A percentile compares a stretch with the other conserved stretches of the same genome.
Evolutionary conservation across 179 eudicot genomes (phyloP).

Genomic region (Amaranthus tricolor): DNA sequence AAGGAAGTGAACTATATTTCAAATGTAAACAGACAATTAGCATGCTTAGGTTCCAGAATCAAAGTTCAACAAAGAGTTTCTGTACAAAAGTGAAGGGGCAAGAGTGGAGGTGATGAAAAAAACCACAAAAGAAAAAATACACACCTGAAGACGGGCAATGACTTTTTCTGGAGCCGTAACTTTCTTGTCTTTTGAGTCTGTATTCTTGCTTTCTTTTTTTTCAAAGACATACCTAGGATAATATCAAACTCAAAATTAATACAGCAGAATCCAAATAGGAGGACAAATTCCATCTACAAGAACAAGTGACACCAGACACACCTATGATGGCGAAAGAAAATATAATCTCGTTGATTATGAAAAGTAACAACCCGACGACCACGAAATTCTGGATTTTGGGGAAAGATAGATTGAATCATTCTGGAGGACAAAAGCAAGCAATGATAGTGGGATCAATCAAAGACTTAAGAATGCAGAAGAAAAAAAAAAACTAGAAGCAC

Average conservation of each 20-base stretch:
- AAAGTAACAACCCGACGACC: conserved; percentile 96
- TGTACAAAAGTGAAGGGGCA: not conserved
- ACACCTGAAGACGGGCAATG: conserved; percentile 83
- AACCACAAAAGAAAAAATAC: conserved; percentile 14
- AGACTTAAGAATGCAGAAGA: not conserved
- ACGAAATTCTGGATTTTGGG: conserved; percentile 86
- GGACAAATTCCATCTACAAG: not conserved
- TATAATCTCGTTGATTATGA: conserved; percentile 93
- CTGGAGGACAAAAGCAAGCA: conserved; percentile 29
- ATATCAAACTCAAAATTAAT: conserved; percentile 11
- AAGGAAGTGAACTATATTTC: not conserved
- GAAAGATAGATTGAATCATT: conserved; percentile 86
- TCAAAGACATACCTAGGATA: conserved; percentile 65
- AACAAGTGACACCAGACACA: conserved; percentile 13
- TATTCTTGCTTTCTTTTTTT: conserved; percentile 57
- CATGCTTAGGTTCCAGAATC: not conserved
- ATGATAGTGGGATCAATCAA: conserved; percentile 17
- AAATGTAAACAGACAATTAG: not conserved
- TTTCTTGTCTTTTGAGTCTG: conserved; percentile 38
- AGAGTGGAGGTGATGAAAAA: too few relatives aligned
- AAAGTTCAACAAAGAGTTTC: not conserved
- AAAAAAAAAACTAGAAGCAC: not conserved
- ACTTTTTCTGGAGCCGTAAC: conserved; percentile 39
- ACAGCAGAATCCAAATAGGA: conserved; percentile 4
- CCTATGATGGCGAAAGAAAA: conserved; percentile 99